Conservation (phyloP, 257 asterid genomes). For the Jacaranda copaia region DNA sequence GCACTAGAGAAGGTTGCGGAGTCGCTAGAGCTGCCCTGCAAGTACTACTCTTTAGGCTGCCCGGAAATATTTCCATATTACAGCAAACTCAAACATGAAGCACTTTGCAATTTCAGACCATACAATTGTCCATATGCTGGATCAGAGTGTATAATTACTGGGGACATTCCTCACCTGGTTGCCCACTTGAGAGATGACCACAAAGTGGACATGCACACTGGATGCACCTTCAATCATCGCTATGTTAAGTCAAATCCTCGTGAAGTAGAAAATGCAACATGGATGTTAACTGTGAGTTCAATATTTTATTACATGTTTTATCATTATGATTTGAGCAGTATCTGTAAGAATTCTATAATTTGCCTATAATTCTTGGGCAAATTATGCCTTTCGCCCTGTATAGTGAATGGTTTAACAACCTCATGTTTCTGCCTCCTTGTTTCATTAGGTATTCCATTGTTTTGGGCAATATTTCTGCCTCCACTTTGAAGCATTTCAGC, state of each 20-base stretch:
- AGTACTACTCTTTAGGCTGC: conserved; percentile 67
- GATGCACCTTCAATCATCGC: conserved; percentile 85
- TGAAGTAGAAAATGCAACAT: conserved; percentile 86
- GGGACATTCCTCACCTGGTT: conserved; percentile 77
- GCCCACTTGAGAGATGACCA: conserved; percentile 84
- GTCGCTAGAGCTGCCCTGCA: conserved; percentile 84
- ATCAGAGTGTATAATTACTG: conserved; percentile 73
- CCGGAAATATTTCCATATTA: conserved; percentile 83
- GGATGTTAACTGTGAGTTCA: conserved; percentile 83
- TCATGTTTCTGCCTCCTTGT: background rate
- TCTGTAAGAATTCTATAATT: background rate
- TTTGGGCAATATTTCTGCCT: conserved; percentile 87
- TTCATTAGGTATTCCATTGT: conserved; percentile 70
- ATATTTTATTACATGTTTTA: background rate
- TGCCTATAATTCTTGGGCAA: too few species aligned
- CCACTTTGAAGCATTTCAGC: conserved; percentile 85
- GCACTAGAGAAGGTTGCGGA: conserved; percentile 84
- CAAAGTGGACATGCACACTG: conserved; percentile 91
- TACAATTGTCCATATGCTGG: conserved; percentile 83
- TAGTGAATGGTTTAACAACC: background rate
- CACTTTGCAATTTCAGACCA: conserved; percentile 74
- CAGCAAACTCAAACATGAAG: conserved; percentile 82
- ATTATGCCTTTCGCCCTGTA: too few species aligned
- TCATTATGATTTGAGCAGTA: background rate
- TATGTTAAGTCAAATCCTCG: conserved; percentile 87